These are phyloP conservation scores for Ceratobasidium sp. DNA, from an alignment of 1,284 basidiomycete species.

Conservation along the genomic window DNA sequence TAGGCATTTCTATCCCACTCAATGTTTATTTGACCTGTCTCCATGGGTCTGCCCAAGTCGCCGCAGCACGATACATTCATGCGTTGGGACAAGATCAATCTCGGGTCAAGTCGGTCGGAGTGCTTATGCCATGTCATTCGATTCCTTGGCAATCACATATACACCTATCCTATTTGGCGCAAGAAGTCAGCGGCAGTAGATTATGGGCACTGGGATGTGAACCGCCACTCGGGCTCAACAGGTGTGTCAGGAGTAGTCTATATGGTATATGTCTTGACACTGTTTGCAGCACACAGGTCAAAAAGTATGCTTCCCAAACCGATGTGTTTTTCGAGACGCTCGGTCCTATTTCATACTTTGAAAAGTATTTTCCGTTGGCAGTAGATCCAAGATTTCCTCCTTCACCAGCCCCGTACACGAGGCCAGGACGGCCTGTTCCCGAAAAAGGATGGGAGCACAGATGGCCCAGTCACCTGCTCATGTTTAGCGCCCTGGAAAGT, in stretches of 20 bases:
- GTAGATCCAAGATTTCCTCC: slow-evolving; percentile 73
- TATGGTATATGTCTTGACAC: slow-evolving; percentile 35
- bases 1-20: slow-evolving; percentile 64
- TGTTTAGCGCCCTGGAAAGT: slow-evolving; percentile 76
- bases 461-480: slow-evolving; percentile 81
- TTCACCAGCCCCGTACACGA: slow-evolving; percentile 64
- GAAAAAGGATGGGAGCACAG: slow-evolving; percentile 63
- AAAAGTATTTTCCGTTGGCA: slow-evolving; percentile 64
- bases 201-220: slow-evolving; percentile 92
- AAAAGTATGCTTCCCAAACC: slow-evolving; percentile 80
- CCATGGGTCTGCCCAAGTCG: slow-evolving; percentile 81
- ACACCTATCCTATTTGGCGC: slow-evolving; percentile 59
- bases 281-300: slow-evolving; percentile 53
- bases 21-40: slow-evolving; percentile 72
- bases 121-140: slow-evolving; percentile 98
- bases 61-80: slow-evolving; percentile 70
- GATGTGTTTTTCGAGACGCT: slow-evolving; percentile 73
- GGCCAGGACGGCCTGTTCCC: slow-evolving; percentile 55
- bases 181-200: slow-evolving; percentile 57
- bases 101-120: slow-evolving; percentile 71
- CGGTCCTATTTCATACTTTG: slow-evolving; percentile 73
- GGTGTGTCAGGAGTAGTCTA: slow-evolving; percentile 55
- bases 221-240: slow-evolving; percentile 69
- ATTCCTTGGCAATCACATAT: slow-evolving; percentile 93
- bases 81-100: neutral